Base-by-base conservation (phyloP, 2,329 filamentous ascomycete genomes). In the Colletotrichum viniferum region DNA sequence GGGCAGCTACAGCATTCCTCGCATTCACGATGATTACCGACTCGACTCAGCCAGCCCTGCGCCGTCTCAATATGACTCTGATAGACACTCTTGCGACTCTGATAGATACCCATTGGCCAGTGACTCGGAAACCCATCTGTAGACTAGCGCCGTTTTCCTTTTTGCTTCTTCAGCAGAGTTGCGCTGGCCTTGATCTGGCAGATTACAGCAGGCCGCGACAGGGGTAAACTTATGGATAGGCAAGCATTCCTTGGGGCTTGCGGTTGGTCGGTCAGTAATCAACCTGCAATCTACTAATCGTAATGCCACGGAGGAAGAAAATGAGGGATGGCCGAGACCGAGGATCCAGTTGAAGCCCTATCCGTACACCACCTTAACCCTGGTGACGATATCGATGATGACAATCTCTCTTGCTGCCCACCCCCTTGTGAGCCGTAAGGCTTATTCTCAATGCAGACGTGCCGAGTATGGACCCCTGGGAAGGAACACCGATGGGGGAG, bases 81-180 rank as follows among this genome's bases (percentile, higher is more conserved):
- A 43, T 43, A 43, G 18, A 43, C 18, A 43, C 38, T 43, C 18
- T 43, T 43, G 38, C 10, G 38, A 12, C 14, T n/a, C 16, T 30
- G 58, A 61, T 61, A 32, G 58, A 43, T 10, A 43, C 38, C 38
- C 38, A 18, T 43, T 43, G n/a, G 18, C 18, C 38, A 43, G 38
- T 43, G 38, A 43, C 38, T 43, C 38, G 38, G 38, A 43, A 43
- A n/a, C 38, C 26, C 16, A 61, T 3, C 18, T n/a, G 58, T 61
- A 8, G 28, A 4, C 16, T 24, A 26, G 55, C 26, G 30, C 30
- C 43, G 10, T 30, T 14, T 24, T 12, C 34, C 38, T 38, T 30
- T 52, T 28, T 30, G 5, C 64, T 71, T 71, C 52, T 71, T 74
- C 72, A 52, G 60, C 72, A 74, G 60, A 61, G 61, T 74, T 71